These are phyloP conservation scores for Aspergillus leporis DNA, from an alignment of 495 filamentous ascomycete genomes.

Conservation along the genomic window DNA sequence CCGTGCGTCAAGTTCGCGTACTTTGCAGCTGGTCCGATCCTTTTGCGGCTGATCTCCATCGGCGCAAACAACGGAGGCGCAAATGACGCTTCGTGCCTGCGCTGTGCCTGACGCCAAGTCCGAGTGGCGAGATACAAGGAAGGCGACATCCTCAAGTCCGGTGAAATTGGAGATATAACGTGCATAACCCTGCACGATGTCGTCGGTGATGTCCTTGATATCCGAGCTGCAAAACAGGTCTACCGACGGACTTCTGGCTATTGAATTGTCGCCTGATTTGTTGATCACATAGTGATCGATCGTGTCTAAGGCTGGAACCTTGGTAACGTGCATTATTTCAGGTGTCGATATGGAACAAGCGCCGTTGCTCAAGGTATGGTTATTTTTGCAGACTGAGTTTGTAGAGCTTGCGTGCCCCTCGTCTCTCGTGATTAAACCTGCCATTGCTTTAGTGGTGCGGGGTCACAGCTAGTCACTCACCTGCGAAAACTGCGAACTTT, in stretches of 20 bases:
- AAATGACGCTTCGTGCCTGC: conserved; percentile 1
- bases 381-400: neutral
- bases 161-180: conserved; percentile 24
- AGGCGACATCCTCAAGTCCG: conserved; percentile 26
- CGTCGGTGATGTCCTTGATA: conserved; percentile 11
- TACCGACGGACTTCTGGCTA: conserved; percentile 12
- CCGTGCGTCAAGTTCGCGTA: conserved; percentile 14
- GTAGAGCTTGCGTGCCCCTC: conserved; percentile 15
- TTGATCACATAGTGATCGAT: conserved; percentile 25
- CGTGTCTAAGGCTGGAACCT: conserved; percentile 28
- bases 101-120: conserved; percentile 7
- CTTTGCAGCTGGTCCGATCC: neutral
- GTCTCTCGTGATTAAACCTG: conserved; percentile 14
- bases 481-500: conserved; percentile 20
- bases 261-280: neutral
- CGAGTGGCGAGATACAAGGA: conserved; percentile 13
- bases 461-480: conserved; percentile 21
- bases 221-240: conserved; percentile 16
- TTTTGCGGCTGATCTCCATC: neutral
- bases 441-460: conserved; percentile 20
- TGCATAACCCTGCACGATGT: conserved; percentile 23
- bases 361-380: neutral
- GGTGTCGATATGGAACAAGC: neutral
- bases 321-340: conserved; percentile 22
- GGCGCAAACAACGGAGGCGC: conserved; percentile 15